Base-by-base conservation (phyloP, 2,329 filamentous ascomycete genomes). In the Penicillium sp. region DNA sequence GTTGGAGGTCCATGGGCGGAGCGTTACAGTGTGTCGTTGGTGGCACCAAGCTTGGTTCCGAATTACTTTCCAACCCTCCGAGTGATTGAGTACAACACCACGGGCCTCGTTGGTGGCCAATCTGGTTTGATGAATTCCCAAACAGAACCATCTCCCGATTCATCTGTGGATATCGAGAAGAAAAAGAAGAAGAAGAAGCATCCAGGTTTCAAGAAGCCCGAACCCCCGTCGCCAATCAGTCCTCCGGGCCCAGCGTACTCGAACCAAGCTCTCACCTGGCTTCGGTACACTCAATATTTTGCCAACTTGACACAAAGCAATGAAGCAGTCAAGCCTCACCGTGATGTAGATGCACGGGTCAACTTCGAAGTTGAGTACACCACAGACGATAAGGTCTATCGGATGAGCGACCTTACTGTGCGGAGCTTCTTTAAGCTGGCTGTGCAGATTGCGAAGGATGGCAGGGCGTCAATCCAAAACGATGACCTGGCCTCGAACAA, bases 81-180 rank as follows among this genome's bases (percentile, higher is more conserved):
- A n/a, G 75, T 98, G n/a, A 72, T 90, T 48, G 86, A 95, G 56
- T 98, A 96, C 71, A 96, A 98, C 60, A 86, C 86, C 37, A 85
- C 74, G 0, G 86, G 87, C 0, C 61, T 95, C 3, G 83, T 87
- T 47, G 55, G 77, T n/a, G 25, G 10, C n/a, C 10, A 4, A 27
- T 11, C 12, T n/a, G 6, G 10, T 27, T n/a, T n/a, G 9, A 13
- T 27, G 10, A 5, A 11, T 8, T 13, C 41, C 11, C 32, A 40
- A 16, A 39, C 27, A n/a, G 22, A 45, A 17, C 28, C 9, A 26
- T 3, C 6, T 6, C 12, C 25, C 25, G 12, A 11, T 13, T 17
- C 30, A 5, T 25, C 31, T 15, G 7, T 11, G 2, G 41, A 51
- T 8, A 18, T 16, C 11, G 39, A 47, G 11, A 47, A 62, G 41